A percentile compares a stretch with the other conserved stretches of the same genome.
Evolutionary conservation across 768 basidiomycete genomes (phyloP).

Genomic region (Agaricus subrufescens): DNA sequence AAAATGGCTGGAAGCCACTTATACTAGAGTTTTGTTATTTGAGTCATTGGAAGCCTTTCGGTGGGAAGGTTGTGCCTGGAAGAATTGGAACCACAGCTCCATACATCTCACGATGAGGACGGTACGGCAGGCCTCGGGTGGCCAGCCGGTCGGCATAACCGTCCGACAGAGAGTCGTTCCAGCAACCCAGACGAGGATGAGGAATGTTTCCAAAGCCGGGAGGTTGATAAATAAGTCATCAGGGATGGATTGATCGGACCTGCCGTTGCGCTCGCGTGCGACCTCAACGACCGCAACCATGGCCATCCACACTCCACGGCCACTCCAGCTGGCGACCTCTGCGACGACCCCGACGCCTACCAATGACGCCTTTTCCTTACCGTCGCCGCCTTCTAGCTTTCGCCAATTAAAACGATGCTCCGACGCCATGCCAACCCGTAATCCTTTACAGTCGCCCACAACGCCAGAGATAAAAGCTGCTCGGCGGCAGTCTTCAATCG

Average conservation of each 20-base stretch:
- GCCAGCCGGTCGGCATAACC: background rate
- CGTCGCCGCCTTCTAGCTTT: constrained; percentile 2
- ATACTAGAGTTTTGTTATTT: background rate
- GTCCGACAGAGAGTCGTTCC: background rate
- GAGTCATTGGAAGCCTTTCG: background rate
- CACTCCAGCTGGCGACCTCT: constrained; percentile 3
- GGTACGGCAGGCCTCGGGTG: background rate
- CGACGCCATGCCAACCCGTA: background rate
- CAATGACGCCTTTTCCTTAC: background rate
- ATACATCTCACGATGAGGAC: constrained; percentile 1
- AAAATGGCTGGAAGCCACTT: background rate
- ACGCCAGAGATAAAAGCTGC: constrained; percentile 10
- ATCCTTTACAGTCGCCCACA: background rate
- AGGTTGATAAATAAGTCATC: no score
- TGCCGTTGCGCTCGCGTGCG: background rate
- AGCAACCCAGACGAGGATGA: background rate
- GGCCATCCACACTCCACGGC: constrained; percentile 5
- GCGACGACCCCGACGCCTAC: background rate
- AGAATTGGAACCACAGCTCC: background rate
- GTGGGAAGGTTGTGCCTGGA: background rate
- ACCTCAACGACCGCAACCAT: background rate
- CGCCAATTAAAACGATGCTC: constrained; percentile 1
- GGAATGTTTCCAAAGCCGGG: no score
- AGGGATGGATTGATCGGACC: no score
- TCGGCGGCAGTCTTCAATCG: constrained; percentile 51